Percentiles rank a stretch among this genome's conserved stretches.
Evolutionary conservation across 1,139 yeast species (phyloP).

Genomic region (Blastobotrys aristatus): DNA sequence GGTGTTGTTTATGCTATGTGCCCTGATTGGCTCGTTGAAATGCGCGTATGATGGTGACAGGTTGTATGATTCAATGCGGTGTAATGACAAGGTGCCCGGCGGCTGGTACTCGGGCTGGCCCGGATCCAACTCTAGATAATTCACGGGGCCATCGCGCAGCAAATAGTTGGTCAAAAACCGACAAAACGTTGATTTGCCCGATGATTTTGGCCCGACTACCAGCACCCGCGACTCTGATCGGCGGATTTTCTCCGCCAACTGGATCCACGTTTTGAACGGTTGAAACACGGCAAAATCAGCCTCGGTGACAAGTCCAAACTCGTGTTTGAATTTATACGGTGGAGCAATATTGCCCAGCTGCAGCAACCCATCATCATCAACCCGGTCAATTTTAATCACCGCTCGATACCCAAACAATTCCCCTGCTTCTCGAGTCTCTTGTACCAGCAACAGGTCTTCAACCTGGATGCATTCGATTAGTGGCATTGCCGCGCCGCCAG

Average conservation of each 20-base stretch:
- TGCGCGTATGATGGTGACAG: conserved; percentile 34
- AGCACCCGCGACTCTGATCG: conserved; percentile 30
- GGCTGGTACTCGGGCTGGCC: conserved; percentile 80
- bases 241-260: conserved; percentile 16
- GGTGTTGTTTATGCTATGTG: conserved; percentile 61
- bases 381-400: conserved; percentile 40
- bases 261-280: conserved; percentile 27
- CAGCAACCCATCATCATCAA: conserved; percentile 42
- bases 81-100: conserved; percentile 65
- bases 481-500: conserved; percentile 37
- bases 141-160: conserved; percentile 16
- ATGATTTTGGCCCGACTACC: conserved; percentile 62
- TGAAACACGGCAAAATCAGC: conserved; percentile 16
- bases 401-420: conserved; percentile 38
- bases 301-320: conserved; percentile 14
- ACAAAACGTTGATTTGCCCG: conserved; percentile 79
- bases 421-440: conserved; percentile 16
- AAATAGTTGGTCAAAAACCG: conserved; percentile 49
- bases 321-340: conserved; percentile 38
- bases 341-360: conserved; percentile 46
- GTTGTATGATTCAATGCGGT: conserved; percentile 20
- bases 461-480: conserved; percentile 48
- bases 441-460: conserved; percentile 33
- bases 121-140: conserved; percentile 76
- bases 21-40: conserved; percentile 26